Evolutionary conservation across 2,329 filamentous ascomycete species (phyloP), one percentile per base, ranked within the genome.

Genomic region (Chaetomium sp.): DNA sequence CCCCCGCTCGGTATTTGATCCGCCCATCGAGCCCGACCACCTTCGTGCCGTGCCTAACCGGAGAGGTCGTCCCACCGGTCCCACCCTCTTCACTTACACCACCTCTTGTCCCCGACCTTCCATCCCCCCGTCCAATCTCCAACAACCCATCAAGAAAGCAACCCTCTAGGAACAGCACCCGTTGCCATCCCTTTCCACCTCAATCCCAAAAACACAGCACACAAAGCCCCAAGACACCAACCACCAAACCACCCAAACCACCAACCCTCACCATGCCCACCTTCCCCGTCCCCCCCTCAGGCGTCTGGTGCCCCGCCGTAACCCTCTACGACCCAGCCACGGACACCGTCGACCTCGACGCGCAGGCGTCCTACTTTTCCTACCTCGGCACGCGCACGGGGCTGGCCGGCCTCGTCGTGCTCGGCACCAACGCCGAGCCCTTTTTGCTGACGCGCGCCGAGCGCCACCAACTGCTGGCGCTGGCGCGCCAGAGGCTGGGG

Each of bases 401-500:
- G 1, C 70, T 76, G 31, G 67, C 72, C 0, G 75, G 75, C 4
- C 70, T 77, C 0, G 69, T 77, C 16, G 65, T 76, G 7, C 70
- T 76, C 29, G 75, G 75, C 58, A 75, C 74, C 47, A 76, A 77
- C 59, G 74, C 74, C 57, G 75, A 76, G 69, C 70, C 74, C 0
- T 76, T 76, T 62, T 67, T 76, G 21, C 70, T 77, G 35, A 76
- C 73, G 27, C 71, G 75, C 58, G 70, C 74, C n/a, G 74, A 76
- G 68, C 72, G 74, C 31, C 57, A 64, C 3, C 56, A 77, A 49
- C 80, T 89, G n/a, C 80, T 90, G 27, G 73, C 77, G 31, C 78
- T 83, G 12, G 88, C 87, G 58, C 79, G 85, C 42, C 67, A 74
- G 42, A 81, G 83, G n/a, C 81, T 84, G 16, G 82, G 82, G 0